A percentile compares a stretch with the other conserved stretches of the same genome.
Evolutionary conservation across 2,329 filamentous ascomycete species (phyloP).

Genomic region (Botrytis medusae): DNA sequence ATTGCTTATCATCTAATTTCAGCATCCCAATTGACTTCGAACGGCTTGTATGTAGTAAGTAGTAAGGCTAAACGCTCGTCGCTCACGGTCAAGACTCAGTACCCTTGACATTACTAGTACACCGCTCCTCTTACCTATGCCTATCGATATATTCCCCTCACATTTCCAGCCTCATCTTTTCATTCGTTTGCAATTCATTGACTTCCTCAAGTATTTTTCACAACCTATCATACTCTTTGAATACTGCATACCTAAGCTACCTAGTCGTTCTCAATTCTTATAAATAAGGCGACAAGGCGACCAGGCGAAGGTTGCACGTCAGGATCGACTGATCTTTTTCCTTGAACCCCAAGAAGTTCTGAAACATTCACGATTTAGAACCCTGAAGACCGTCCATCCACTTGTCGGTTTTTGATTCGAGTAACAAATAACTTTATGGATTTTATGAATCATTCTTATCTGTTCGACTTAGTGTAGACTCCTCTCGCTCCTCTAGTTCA

Average conservation of each 20-base stretch:
- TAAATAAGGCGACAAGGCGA: neutral
- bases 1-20: constrained; percentile 6
- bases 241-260: neutral
- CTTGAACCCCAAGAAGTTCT: constrained; percentile 1
- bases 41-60: neutral
- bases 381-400: constrained; percentile 17
- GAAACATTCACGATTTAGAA: constrained; percentile 11
- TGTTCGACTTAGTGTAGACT: neutral
- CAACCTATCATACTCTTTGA: neutral
- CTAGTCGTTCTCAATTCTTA: neutral
- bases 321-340: constrained; percentile 4
- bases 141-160: neutral
- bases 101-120: constrained; percentile 5
- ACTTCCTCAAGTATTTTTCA: neutral
- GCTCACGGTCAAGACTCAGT: constrained; percentile 14
- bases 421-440: neutral
- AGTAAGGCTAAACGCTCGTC: neutral
- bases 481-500: constrained; percentile 11
- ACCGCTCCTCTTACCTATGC: constrained; percentile 20
- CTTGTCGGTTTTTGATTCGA: constrained; percentile 21
- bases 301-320: neutral
- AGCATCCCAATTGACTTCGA: neutral
- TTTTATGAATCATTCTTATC: constrained; percentile 14
- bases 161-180: constrained; percentile 22
- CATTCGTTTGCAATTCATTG: constrained; percentile 11